Base-by-base conservation (phyloP, 352 stramenopile species). In the Stramenopiles sp. region DNA sequence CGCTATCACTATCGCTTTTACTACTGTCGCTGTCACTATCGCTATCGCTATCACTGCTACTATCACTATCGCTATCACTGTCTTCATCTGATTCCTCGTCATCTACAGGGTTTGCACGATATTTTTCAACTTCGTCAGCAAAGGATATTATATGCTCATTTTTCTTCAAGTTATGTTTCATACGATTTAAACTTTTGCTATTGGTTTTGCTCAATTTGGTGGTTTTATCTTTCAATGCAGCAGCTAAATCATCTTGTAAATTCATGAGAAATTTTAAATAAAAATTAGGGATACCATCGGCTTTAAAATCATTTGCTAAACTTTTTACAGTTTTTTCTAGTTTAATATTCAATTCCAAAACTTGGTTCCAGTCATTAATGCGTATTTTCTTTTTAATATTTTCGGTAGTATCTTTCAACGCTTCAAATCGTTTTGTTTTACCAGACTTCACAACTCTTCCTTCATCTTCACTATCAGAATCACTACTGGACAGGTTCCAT, bases 171-270 rank as follows among this genome's bases (percentile, higher is more conserved):
- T 92, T 95, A 76, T 97, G 89, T 88, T 98, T 98, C 93, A 98
- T 98, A 23, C 93, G 88, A 83, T 98, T 98, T 7, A 98, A 87
- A 63, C 93, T 92, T 83, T 96, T 94, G 79, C 87, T 94, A 86
- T 98, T 96, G 79, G 94, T 91, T 79, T 95, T 94, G 88, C 87
- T 97, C 84, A 98, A 93, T 84, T 97, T 98, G 86, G 98, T 98
- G 13, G 90, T 92, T 87, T 98, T 98, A 87, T 97, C 95, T 83
- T 95, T 96, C 32, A 97, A 83, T 83, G 93, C 93, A 80, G 94
- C 87, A 1, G 80, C 80, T 77, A 98, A 81, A 31, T 92, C 90
- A 81, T 98, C 93, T 83, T 98, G 93, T 1, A 98, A 86, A 84
- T 94, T 87, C 29, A 92, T 89, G 78, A 98, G 89, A 69, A 95